These are phyloP conservation scores for Hyphopichia fennica DNA, from an alignment of 1,139 yeast genomes.

Conservation along the genomic window DNA sequence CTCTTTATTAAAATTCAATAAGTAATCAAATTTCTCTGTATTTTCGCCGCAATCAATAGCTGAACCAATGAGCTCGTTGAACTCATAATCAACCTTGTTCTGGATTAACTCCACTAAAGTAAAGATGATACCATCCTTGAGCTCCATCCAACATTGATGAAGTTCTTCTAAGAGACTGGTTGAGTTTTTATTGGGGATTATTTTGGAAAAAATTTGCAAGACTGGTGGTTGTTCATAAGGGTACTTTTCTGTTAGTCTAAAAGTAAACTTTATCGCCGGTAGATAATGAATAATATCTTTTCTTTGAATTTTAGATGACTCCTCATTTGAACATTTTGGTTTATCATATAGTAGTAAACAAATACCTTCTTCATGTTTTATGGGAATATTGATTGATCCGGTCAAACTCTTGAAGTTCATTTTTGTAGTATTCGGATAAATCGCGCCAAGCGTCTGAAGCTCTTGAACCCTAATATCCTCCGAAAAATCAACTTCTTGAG, in stretches of 20 bases:
- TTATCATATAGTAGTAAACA: neutral
- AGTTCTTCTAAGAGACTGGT: constrained; percentile 17
- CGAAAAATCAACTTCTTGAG: constrained; percentile 13
- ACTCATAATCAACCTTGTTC: constrained; percentile 21
- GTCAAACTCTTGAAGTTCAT: constrained; percentile 14
- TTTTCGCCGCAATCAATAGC: constrained; percentile 11
- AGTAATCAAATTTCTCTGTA: constrained; percentile 13
- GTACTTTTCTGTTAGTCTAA: constrained; percentile 27
- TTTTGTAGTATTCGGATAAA: constrained; percentile 46
- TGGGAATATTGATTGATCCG: constrained; percentile 29
- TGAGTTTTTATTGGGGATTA: constrained; percentile 20
- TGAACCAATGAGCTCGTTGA: constrained; percentile 7
- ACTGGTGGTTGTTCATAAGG: constrained; percentile 31
- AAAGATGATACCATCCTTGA: constrained; percentile 44
- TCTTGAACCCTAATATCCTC: constrained; percentile 37
- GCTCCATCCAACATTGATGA: constrained; percentile 34
- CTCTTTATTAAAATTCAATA: constrained; percentile 15
- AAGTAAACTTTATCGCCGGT: constrained; percentile 30
- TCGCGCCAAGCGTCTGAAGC: constrained; percentile 46
- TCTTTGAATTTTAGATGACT: neutral
- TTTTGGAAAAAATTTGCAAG: constrained; percentile 14
- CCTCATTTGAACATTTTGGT: neutral
- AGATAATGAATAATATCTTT: constrained; percentile 17
- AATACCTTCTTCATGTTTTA: constrained; percentile 20
- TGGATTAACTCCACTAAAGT: constrained; percentile 46